These are phyloP conservation scores for Tricharina praecox DNA, from an alignment of 495 filamentous ascomycete genomes.

Conservation along the genomic window DNA sequence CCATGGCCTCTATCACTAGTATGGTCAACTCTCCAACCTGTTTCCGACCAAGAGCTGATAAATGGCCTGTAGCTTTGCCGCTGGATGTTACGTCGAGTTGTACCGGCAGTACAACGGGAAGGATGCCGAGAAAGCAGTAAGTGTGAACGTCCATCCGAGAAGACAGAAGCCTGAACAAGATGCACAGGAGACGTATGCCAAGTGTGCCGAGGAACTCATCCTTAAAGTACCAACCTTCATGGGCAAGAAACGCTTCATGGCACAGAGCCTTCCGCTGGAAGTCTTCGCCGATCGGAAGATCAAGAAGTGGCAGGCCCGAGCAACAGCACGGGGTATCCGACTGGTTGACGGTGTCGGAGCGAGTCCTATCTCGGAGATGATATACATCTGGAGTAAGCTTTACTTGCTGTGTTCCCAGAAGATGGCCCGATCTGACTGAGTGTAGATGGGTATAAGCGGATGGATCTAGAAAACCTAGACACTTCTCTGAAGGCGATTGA, in stretches of 20 bases:
- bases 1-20: slow-evolving; percentile 72
- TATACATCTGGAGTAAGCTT: slow-evolving; percentile 78
- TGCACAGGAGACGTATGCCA: slow-evolving; percentile 23
- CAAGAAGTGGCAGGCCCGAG: slow-evolving; percentile 73
- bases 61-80: slow-evolving; percentile 40
- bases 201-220: slow-evolving; percentile 51
- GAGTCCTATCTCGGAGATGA: slow-evolving; percentile 78
- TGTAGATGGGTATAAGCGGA: slow-evolving; percentile 49
- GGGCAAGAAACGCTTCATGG: slow-evolving; percentile 81
- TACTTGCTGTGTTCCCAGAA: neutral
- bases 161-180: too few relatives aligned
- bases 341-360: slow-evolving; percentile 72
- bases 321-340: slow-evolving; percentile 38
- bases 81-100: slow-evolving; percentile 53
- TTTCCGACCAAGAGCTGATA: neutral
- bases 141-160: too few relatives aligned
- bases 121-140: slow-evolving; percentile 34
- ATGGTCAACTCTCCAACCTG: slow-evolving; percentile 1
- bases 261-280: slow-evolving; percentile 76
- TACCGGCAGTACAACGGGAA: slow-evolving; percentile 46
- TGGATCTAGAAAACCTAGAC: slow-evolving; percentile 48
- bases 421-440: neutral
- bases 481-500: slow-evolving; percentile 43
- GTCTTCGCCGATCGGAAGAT: slow-evolving; percentile 72
- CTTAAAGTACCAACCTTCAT: slow-evolving; percentile 54